These are phyloP conservation scores for Apiospora sp. DNA, from an alignment of 2,329 filamentous ascomycete genomes.

Conservation along the genomic window DNA sequence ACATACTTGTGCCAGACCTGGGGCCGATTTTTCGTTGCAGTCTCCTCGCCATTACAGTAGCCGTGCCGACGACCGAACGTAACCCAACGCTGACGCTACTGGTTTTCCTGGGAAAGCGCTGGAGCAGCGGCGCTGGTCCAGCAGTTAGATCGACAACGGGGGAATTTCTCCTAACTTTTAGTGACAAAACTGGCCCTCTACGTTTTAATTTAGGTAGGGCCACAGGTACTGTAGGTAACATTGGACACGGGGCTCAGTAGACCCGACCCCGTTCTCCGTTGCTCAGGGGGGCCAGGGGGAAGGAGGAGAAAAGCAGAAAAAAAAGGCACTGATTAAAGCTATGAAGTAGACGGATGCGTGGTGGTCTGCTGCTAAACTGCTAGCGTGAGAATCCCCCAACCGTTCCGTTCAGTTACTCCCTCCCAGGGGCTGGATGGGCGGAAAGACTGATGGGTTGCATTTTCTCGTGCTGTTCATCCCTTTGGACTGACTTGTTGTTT, in stretches of 20 bases:
- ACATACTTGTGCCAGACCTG: not conserved
- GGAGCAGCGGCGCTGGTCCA: conserved; percentile 14
- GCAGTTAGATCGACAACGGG: conserved; percentile 11
- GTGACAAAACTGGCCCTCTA: not conserved
- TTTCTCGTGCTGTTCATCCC: not conserved
- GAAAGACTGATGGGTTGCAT: not conserved
- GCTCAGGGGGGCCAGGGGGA: not conserved
- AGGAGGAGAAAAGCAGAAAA: not conserved
- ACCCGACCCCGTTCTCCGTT: not conserved
- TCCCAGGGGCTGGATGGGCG: not conserved
- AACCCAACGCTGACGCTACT: not conserved
- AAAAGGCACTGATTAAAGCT: not conserved
- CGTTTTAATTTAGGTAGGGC: conserved; percentile 5
- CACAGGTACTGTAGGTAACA: not conserved
- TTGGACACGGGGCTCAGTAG: conserved; percentile 2
- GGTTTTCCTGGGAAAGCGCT: conserved; percentile 18
- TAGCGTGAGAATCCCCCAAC: not conserved
- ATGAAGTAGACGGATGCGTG: not conserved
- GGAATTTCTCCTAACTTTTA: not conserved
- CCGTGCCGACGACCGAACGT: conserved; percentile 5
- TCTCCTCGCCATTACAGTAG: not conserved
- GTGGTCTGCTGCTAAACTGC: conserved; percentile 4
- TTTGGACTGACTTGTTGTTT: not conserved
- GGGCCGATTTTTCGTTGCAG: not conserved
- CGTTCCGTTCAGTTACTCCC: not conserved